These are phyloP conservation scores for Coemansia sp. DNA, from an alignment of 192 early-diverging fungal species.

Conservation along the genomic window DNA sequence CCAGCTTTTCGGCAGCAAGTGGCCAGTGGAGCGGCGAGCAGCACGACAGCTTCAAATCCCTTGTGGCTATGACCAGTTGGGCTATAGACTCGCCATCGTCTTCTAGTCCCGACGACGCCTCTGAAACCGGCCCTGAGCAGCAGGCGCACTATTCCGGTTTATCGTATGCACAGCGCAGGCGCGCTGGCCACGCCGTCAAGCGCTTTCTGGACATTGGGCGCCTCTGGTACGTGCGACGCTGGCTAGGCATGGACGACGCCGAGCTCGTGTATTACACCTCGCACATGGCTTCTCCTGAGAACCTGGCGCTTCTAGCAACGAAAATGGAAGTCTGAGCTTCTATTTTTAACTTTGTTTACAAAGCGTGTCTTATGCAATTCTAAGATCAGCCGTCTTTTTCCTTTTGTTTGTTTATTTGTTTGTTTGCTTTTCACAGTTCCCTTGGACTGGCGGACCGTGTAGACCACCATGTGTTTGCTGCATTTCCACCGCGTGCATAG, in stretches of 20 bases:
- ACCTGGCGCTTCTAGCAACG: slow-evolving; percentile 65
- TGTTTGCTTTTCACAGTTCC: background rate
- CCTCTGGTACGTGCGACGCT: slow-evolving; percentile 50
- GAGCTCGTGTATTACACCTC: slow-evolving; percentile 75
- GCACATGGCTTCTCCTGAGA: slow-evolving; percentile 64
- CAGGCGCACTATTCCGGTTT: slow-evolving; percentile 66
- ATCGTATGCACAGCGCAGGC: slow-evolving; percentile 58
- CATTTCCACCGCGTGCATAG: background rate
- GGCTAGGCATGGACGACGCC: slow-evolving; percentile 57
- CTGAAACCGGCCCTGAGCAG: slow-evolving; percentile 9
- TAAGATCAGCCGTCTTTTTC: background rate
- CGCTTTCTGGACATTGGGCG: slow-evolving; percentile 77
- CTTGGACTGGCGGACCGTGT: background rate
- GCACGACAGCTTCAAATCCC: slow-evolving; percentile 58
- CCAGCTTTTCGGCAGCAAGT: background rate
- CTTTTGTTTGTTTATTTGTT: background rate
- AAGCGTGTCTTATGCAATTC: background rate
- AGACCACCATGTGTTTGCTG: background rate
- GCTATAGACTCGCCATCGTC: slow-evolving; percentile 57
- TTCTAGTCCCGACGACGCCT: slow-evolving; percentile 4
- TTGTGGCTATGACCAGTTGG: slow-evolving; percentile 77
- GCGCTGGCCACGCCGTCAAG: slow-evolving; percentile 71
- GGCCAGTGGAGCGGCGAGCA: slow-evolving; percentile 41
- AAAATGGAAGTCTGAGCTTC: slow-evolving; percentile 16
- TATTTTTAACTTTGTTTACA: slow-evolving; percentile 11